Conservation (phyloP, 2,329 filamentous ascomycete genomes). For the Colletotrichum paranaense region DNA sequence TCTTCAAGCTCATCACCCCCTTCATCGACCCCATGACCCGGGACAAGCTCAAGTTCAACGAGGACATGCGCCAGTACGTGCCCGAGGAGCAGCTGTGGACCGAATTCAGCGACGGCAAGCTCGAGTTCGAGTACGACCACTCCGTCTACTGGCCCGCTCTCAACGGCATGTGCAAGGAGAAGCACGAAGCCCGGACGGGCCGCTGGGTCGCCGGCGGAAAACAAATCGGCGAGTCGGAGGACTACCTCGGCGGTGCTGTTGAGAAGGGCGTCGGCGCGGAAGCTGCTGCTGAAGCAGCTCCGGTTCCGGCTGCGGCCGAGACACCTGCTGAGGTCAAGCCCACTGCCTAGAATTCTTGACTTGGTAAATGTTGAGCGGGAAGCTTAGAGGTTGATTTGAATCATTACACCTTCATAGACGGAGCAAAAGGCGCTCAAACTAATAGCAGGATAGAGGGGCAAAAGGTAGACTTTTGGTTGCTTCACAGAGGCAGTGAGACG, state of each 20-base stretch:
- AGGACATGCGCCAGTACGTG: conserved; percentile 86
- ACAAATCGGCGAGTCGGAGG: conserved; percentile 86
- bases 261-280: conserved; percentile 22
- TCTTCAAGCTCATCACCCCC: conserved; percentile 95
- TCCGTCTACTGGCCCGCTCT: conserved; percentile 89
- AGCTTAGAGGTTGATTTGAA: not conserved
- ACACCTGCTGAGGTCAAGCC: conserved; percentile 1
- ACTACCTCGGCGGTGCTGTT: conserved; percentile 78
- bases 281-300: not conserved
- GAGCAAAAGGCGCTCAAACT: not conserved
- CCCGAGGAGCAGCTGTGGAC: conserved; percentile 86
- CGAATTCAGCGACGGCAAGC: conserved; percentile 77
- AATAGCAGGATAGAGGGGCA: not conserved
- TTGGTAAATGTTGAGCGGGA: not conserved
- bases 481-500: not conserved
- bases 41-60: conserved; percentile 98
- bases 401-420: not conserved
- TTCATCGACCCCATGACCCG: conserved; percentile 96
- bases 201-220: conserved; percentile 86
- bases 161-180: conserved; percentile 75
- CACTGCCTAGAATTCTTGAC: not conserved
- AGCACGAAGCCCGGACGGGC: conserved; percentile 69
- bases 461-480: not conserved
- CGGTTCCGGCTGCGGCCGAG: not conserved
- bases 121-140: conserved; percentile 95